These are phyloP conservation scores for Chlamydomonas schloesseri DNA, from an alignment of 139 green algal genomes.

Conservation along the genomic window DNA sequence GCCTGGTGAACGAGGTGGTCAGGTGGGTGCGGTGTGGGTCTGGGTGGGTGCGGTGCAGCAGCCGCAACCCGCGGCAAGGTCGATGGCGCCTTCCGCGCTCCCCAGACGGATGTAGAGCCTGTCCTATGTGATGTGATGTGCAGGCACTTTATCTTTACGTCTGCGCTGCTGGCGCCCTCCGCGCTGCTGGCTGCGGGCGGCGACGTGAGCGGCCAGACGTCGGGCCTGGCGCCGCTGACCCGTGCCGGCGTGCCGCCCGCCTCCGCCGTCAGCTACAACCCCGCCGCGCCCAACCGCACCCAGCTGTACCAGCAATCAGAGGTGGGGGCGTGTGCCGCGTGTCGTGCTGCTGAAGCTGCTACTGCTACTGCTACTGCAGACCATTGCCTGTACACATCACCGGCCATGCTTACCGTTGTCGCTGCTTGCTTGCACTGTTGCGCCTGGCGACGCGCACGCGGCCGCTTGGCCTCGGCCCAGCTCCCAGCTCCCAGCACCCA, in stretches of 20 bases:
- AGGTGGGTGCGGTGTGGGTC: no score
- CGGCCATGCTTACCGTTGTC: background rate
- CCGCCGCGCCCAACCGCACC: background rate
- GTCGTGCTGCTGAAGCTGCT: background rate
- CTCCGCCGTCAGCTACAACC: background rate
- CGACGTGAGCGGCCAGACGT: slow-evolving; percentile 17
- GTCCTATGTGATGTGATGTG: no score
- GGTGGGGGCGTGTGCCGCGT: no score
- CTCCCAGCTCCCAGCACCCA: no score
- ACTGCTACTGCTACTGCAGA: no score
- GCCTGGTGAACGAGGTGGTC: slow-evolving; percentile 29
- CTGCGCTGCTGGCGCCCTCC: slow-evolving; percentile 29
- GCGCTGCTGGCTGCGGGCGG: background rate
- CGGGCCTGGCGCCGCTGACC: slow-evolving; percentile 12
- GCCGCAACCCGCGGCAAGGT: no score
- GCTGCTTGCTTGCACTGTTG: background rate
- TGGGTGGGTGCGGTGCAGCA: no score
- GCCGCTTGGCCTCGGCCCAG: no score
- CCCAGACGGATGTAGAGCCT: no score
- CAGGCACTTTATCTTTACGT: slow-evolving; percentile 18
- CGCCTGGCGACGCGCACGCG: background rate
- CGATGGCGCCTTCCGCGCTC: no score
- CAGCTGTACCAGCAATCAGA: slow-evolving; percentile 8
- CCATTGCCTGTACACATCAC: no score
- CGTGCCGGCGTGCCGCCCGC: background rate